Evolutionary conservation across 306 rosid genomes (phyloP).

Genomic region (Quercus suber): DNA sequence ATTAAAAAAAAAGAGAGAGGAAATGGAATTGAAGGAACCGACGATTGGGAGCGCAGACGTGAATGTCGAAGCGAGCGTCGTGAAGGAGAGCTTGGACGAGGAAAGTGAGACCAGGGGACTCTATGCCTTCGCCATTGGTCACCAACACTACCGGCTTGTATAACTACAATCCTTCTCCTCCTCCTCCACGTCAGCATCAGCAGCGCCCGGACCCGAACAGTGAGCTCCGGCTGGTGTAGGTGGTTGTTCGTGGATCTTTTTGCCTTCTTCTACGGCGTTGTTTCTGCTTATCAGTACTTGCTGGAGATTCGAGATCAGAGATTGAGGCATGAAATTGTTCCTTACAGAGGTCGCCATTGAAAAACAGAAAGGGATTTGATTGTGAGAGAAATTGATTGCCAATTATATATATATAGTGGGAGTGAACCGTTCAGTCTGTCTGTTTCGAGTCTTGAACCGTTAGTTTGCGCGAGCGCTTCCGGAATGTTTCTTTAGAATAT

Average conservation of each 20-base stretch:
- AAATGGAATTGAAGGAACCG: slow-evolving; percentile 1
- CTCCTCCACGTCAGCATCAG: neutral
- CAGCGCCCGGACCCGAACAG: neutral
- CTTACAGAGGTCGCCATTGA: slow-evolving; percentile 47
- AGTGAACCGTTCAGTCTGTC: neutral
- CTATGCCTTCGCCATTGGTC: slow-evolving; percentile 48
- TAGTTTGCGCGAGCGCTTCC: neutral
- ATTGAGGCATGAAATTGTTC: slow-evolving; percentile 42
- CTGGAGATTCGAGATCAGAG: slow-evolving; percentile 50
- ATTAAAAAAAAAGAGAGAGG: neutral
- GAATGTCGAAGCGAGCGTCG: slow-evolving; percentile 32
- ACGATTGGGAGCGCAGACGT: slow-evolving; percentile 52
- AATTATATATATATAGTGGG: neutral
- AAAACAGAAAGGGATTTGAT: neutral
- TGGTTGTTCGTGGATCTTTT: slow-evolving; percentile 1
- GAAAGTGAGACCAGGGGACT: slow-evolving; percentile 42
- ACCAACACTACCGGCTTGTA: slow-evolving; percentile 37
- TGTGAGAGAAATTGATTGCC: neutral
- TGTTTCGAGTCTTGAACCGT: no score
- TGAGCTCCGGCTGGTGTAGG: neutral
- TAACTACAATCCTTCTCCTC: slow-evolving; percentile 14
- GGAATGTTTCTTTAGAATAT: no score
- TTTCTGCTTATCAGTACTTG: slow-evolving; percentile 36
- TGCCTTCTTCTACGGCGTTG: slow-evolving; percentile 26
- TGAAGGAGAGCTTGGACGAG: slow-evolving; percentile 45